These are phyloP conservation scores for Cavenderia fasciculata DNA, from an alignment of 78 protist genomes.

Conservation along the genomic window DNA sequence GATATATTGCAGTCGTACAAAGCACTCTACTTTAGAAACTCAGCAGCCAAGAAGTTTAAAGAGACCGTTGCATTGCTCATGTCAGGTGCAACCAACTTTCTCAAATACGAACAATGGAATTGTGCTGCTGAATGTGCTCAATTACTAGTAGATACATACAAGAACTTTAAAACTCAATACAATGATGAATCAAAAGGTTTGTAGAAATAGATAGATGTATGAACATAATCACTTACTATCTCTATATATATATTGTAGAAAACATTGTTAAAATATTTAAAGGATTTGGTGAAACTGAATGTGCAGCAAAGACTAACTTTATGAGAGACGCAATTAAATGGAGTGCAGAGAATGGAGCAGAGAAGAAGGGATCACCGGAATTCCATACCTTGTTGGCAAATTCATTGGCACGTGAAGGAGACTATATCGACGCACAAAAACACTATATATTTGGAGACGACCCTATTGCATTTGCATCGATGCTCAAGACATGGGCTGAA, in stretches of 20 bases:
- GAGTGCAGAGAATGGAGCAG: slow-evolving; percentile 42
- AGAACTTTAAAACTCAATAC: slow-evolving; percentile 17
- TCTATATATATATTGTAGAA: neutral
- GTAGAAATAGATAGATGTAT: too few species aligned
- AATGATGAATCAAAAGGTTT: slow-evolving; percentile 43
- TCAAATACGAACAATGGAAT: slow-evolving; percentile 52
- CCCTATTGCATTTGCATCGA: slow-evolving; percentile 6
- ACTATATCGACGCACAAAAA: slow-evolving; percentile 65
- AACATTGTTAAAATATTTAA: slow-evolving; percentile 33
- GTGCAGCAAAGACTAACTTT: slow-evolving; percentile 39
- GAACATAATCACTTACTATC: too few species aligned
- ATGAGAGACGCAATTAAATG: slow-evolving; percentile 71
- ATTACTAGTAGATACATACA: slow-evolving; percentile 42
- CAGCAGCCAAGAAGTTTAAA: slow-evolving; percentile 46
- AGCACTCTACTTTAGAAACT: slow-evolving; percentile 65
- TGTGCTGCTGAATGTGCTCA: slow-evolving; percentile 67
- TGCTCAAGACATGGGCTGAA: slow-evolving; percentile 20
- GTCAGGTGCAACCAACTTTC: slow-evolving; percentile 42
- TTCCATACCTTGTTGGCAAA: slow-evolving; percentile 49
- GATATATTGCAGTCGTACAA: slow-evolving; percentile 71
- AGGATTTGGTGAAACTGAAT: slow-evolving; percentile 21
- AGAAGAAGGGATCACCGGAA: slow-evolving; percentile 23
- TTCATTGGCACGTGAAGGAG: slow-evolving; percentile 16
- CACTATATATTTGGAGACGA: slow-evolving; percentile 47
- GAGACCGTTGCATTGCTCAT: slow-evolving; percentile 29